Evolutionary conservation across 2,329 filamentous ascomycete genomes (phyloP), one percentile per base, ranked within the genome.

Genomic region (Ophiostoma sp.): DNA sequence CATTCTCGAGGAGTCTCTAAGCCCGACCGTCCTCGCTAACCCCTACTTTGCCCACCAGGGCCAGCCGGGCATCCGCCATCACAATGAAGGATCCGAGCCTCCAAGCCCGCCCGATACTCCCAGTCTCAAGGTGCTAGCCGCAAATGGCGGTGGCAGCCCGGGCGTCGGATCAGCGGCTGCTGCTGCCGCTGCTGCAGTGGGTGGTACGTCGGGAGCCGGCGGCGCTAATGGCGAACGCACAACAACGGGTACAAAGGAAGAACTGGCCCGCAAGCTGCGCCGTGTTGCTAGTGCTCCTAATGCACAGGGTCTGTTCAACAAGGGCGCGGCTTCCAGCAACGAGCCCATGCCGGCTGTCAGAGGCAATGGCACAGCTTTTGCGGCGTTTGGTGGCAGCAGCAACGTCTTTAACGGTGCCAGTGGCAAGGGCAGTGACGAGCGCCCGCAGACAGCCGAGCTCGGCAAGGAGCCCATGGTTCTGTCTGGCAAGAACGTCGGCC

Each of bases 31-130:
- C 68, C 89, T 94, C 77, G 94, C 93, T 74, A 99, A 99, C 79
- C 95, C 95, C 23, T 99, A 99, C 81, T 99, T 98, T 80, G 91
- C 89, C 74, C 95, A 98, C 79, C 95, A 99, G 81, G 95, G 95
- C 71, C 93, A 93, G 76, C 95, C 95, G 4, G 92, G 92, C 74
- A 84, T 98, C 76, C 90, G 94, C 77, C 95, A 99, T 82, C 93
- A 96, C 82, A 96, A 98, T 79, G 93, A 95, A 75, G 92, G 90
- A 77, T 97, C 93, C 74, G 91, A 96, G 48, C 94, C 95, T 17
- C 93, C 93, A 15, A 96, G 94, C 72, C 94, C 95, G 39, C 93
- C 94, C 64, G 93, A 97, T 78, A 96, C 93, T 1, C 94, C 94
- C 27, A 88, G 87, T 72, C 83, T 94, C 74, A 91, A 91, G 80